Evolutionary conservation across 768 basidiomycete species (phyloP).

Genomic region (Amylocystis lapponica): DNA sequence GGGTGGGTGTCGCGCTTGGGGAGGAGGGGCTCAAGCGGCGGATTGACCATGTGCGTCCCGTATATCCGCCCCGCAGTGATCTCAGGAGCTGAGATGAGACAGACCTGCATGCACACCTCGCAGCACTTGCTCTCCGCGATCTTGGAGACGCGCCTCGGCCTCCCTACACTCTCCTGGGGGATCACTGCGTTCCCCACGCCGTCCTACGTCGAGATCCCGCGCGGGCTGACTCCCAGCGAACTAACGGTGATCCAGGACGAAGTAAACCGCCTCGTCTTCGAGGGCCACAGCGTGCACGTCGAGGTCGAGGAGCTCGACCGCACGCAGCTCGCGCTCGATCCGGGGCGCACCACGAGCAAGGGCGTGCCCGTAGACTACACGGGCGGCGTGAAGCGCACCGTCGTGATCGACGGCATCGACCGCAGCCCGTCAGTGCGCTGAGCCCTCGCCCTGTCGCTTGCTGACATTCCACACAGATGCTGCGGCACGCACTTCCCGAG

Average conservation of each 20-base stretch:
- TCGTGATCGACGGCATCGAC: slow-evolving; percentile 80
- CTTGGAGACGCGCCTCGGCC: slow-evolving; percentile 55
- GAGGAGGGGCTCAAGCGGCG: slow-evolving; percentile 58
- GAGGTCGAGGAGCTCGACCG: slow-evolving; percentile 65
- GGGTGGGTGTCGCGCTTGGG: slow-evolving; percentile 49
- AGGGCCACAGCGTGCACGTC: slow-evolving; percentile 62
- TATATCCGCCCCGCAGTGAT: no score
- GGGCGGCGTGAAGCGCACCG: slow-evolving; percentile 70
- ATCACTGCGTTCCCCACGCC: slow-evolving; percentile 61
- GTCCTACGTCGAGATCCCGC: slow-evolving; percentile 73
- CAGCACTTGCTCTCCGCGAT: slow-evolving; percentile 81
- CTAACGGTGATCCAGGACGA: slow-evolving; percentile 53
- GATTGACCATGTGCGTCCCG: slow-evolving; percentile 60
- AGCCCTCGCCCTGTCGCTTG: slow-evolving; percentile 10
- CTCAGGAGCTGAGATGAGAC: no score
- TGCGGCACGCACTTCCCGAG: slow-evolving; percentile 82
- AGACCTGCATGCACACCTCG: slow-evolving; percentile 84
- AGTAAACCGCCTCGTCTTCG: slow-evolving; percentile 64
- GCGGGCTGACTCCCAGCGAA: slow-evolving; percentile 60
- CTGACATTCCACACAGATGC: slow-evolving; percentile 42
- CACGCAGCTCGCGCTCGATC: slow-evolving; percentile 29
- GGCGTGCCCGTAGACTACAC: slow-evolving; percentile 69
- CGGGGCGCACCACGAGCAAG: slow-evolving; percentile 48
- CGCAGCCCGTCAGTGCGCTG: slow-evolving; percentile 57
- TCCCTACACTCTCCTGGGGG: slow-evolving; percentile 82